Evolutionary conservation across 345 rosid species (phyloP), one percentile per base, ranked within the genome.

Genomic region (Cardamine resedifolia): DNA sequence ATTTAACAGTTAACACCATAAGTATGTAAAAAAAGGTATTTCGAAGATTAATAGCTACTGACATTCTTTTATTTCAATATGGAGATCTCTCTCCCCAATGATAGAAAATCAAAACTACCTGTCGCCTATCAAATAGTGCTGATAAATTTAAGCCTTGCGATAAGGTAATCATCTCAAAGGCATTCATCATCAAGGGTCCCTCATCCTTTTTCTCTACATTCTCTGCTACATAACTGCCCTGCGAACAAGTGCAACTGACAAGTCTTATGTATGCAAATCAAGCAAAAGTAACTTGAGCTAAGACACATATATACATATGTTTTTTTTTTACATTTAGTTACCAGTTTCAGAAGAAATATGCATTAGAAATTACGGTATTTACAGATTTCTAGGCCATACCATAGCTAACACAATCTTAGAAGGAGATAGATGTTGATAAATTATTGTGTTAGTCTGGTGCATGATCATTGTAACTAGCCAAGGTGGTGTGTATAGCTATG

Each of bases 101-200:
- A 16, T 49, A 44, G 34, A 38, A 41, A 61, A 48, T 36, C 6
- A 65, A 34, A 41, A 61, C 9, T 81, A 94, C 97, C 96, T 86
- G 96, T 61, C 79, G 83, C 80, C 96, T 83, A 55, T 95, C 97
- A 84, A 95, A 95, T 66, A 95, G 81, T 36, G 90, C 96, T 21
- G 96, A 90, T 62, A 95, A 81, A 77, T 95, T 95, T 81, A 91
- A 80, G 58, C 96, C 98, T 78, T 94, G 98, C n/a, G 96, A 94
- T 68, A 94, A 82, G 12, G 95, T 88, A 50, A 94, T 94, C 93
- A 95, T 88, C 87, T 95, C 99, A 80, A 95, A 95, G 47, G 96
- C 99, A 77, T 95, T 95, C 98, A 94, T 91, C 53, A 85, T 78
- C 51, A 88, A 57, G 11, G 98, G 98, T 12, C 96, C 84, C 15